These are phyloP conservation scores for Saxispiralis lemnorum DNA, from an alignment of 495 filamentous ascomycete species.

Conservation along the genomic window DNA sequence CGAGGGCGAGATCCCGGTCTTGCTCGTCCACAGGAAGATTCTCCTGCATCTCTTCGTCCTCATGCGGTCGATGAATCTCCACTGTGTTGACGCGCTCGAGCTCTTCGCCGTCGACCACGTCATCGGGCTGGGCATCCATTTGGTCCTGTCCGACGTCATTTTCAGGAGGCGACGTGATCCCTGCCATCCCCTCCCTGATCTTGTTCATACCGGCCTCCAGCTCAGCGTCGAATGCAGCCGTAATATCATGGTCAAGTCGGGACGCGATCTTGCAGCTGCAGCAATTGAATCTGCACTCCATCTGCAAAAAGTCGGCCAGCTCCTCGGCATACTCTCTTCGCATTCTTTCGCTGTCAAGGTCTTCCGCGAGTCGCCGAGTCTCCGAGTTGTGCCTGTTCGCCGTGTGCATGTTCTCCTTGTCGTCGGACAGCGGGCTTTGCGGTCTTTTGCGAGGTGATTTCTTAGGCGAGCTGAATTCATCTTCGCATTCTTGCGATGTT, in stretches of 20 bases:
- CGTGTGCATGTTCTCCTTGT: conserved; percentile 25
- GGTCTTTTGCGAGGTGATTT: conserved; percentile 21
- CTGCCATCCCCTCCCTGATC: conserved; percentile 16
- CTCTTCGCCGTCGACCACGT: not conserved
- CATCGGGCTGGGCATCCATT: not conserved
- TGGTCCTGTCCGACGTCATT: not conserved
- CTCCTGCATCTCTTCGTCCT: conserved; percentile 4
- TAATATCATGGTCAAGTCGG: conserved; percentile 21
- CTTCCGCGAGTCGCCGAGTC: conserved; percentile 40
- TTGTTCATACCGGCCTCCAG: conserved; percentile 15
- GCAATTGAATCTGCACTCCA: conserved; percentile 59
- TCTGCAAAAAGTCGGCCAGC: conserved; percentile 61
- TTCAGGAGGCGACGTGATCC: conserved; percentile 7
- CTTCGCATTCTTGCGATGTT: conserved; percentile 23
- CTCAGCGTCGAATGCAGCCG: conserved; percentile 15
- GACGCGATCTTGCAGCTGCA: conserved; percentile 48
- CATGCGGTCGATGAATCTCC: no score
- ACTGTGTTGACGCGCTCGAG: no score
- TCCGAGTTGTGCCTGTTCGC: conserved; percentile 17
- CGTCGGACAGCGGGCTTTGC: conserved; percentile 15
- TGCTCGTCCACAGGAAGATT: conserved; percentile 3
- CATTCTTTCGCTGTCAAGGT: conserved; percentile 47
- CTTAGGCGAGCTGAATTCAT: conserved; percentile 20
- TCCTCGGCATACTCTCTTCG: conserved; percentile 50
- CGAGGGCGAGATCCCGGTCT: not conserved